These are phyloP conservation scores for Gaeumannomyces sp. DNA, from an alignment of 2,329 filamentous ascomycete genomes.

Conservation along the genomic window DNA sequence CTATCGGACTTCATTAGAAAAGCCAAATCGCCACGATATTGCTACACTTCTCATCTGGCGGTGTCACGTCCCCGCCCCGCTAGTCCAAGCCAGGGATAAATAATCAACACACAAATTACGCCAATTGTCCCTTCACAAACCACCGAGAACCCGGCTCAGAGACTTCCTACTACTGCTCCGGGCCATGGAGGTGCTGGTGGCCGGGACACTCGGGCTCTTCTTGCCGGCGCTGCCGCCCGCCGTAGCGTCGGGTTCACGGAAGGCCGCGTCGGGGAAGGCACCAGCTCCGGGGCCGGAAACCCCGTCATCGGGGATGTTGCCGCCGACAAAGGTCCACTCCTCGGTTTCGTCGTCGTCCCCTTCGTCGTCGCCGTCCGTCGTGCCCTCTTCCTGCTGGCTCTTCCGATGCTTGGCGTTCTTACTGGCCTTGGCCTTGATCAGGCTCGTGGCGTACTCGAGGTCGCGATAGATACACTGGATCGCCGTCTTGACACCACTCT, in stretches of 20 bases:
- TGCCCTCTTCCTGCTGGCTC: not conserved
- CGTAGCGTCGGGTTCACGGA: not conserved
- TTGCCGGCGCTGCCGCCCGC: not conserved
- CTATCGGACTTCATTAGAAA: not conserved
- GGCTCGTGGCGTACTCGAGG: constrained; percentile 80
- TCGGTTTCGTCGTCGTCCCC: constrained; percentile 7
- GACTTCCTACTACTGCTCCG: not conserved
- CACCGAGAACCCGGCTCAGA: not conserved
- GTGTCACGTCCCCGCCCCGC: not conserved
- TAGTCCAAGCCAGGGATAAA: not conserved
- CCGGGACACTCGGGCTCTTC: not conserved
- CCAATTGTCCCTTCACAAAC: not conserved
- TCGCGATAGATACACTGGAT: constrained; percentile 93
- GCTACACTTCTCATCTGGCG: not conserved
- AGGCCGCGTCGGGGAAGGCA: constrained; percentile 7
- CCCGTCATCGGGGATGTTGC: constrained; percentile 2
- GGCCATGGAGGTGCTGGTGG: not conserved
- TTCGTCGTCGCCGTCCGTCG: constrained; percentile 1
- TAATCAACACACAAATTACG: not conserved
- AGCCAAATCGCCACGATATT: constrained; percentile 1
- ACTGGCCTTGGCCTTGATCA: constrained; percentile 62
- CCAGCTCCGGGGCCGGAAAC: not conserved
- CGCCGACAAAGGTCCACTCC: constrained; percentile 10
- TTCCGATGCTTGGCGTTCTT: constrained; percentile 34
- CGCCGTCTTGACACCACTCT: constrained; percentile 82